Evolutionary conservation across 148 eudicot genomes (phyloP).

Genomic region (Nepenthes mirabilis): DNA sequence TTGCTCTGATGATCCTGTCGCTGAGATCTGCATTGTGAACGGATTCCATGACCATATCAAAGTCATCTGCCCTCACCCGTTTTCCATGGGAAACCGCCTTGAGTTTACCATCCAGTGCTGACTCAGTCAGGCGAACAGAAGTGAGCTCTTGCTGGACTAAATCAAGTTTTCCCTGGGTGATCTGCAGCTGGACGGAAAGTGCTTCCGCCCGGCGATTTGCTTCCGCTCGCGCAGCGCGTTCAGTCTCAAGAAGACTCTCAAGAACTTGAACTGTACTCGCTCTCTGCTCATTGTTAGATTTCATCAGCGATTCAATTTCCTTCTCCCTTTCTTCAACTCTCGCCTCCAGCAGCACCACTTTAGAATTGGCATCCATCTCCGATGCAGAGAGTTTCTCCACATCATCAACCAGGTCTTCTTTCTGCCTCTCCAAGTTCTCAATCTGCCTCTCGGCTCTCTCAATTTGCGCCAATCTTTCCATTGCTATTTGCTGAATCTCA

Average conservation of each 20-base stretch:
- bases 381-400: constrained; percentile 42
- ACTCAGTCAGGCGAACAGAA: constrained; percentile 52
- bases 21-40: constrained; percentile 32
- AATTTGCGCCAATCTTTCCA: constrained; percentile 67
- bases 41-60: constrained; percentile 50
- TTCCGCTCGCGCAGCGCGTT: constrained; percentile 69
- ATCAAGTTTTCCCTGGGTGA: constrained; percentile 77
- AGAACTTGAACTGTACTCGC: constrained; percentile 67
- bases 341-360: constrained; percentile 58
- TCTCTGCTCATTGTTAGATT: constrained; percentile 73
- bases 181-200: constrained; percentile 69
- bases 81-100: constrained; percentile 70
- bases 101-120: constrained; percentile 62
- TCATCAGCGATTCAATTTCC: constrained; percentile 63
- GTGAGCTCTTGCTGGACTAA: constrained; percentile 65
- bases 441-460: constrained; percentile 74
- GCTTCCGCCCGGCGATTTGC: constrained; percentile 78
- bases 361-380: constrained; percentile 56
- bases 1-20: constrained; percentile 31
- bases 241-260: constrained; percentile 59
- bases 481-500: constrained; percentile 51
- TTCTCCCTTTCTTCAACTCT: constrained; percentile 82
- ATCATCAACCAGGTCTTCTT: constrained; percentile 35
- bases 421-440: constrained; percentile 55
- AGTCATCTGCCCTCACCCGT: constrained; percentile 58